Evolutionary conservation across 2,329 filamentous ascomycete genomes (phyloP).

Genomic region (Setomelanomma holmii): DNA sequence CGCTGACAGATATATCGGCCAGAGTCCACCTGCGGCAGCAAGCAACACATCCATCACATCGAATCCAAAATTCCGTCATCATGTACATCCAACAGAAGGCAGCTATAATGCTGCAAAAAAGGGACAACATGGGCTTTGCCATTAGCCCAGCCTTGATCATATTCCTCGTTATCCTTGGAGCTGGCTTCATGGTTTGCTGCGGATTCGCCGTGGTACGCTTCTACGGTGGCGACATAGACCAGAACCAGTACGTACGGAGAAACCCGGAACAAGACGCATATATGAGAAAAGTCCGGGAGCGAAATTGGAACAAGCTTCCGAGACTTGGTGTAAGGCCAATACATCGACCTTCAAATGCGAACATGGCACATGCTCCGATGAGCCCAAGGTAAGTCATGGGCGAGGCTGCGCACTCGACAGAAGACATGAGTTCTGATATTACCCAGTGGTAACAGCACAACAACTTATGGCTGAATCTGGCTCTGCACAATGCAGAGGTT

Average conservation of each 20-base stretch:
- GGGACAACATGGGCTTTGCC: constrained; percentile 37
- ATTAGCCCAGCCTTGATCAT: constrained; percentile 36
- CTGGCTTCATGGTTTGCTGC: constrained; percentile 25
- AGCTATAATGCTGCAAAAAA: constrained; percentile 23
- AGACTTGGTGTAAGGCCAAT: constrained; percentile 5
- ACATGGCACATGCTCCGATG: constrained; percentile 19
- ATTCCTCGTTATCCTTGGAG: constrained; percentile 38
- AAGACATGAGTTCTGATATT: no score
- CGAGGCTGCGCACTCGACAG: neutral
- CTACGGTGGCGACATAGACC: constrained; percentile 14
- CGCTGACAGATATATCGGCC: neutral
- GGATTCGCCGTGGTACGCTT: constrained; percentile 33
- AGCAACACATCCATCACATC: neutral
- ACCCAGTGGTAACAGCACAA: constrained; percentile 16
- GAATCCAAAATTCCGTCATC: neutral
- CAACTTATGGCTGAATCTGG: constrained; percentile 17
- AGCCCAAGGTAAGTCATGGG: constrained; percentile 16
- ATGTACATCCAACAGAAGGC: constrained; percentile 1
- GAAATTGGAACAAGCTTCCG: constrained; percentile 28
- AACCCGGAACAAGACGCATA: constrained; percentile 40
- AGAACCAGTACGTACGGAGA: constrained; percentile 11
- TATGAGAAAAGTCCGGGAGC: constrained; percentile 40
- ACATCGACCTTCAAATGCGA: constrained; percentile 5
- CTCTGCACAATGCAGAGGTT: neutral
- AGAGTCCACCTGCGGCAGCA: neutral